Conservation (phyloP, 352 stramenopile genomes). For the Phytopythium sindhum region DNA sequence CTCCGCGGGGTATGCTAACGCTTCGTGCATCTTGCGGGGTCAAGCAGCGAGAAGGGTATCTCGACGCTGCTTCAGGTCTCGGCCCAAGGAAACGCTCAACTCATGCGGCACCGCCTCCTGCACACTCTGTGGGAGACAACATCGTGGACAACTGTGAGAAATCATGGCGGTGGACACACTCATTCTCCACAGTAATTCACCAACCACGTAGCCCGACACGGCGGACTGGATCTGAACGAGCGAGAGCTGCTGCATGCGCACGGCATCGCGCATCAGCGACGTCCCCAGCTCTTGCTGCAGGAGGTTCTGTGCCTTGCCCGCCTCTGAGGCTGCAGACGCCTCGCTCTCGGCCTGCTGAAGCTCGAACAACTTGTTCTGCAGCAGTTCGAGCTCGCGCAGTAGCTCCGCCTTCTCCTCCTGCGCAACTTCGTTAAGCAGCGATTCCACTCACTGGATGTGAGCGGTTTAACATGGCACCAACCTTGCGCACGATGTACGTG, state of each 20-base stretch:
- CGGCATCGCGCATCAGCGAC: conserved; percentile 16
- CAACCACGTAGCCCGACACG: conserved; percentile 10
- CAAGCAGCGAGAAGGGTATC: conserved; percentile 18
- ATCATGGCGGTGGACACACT: background rate
- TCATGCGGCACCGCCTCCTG: conserved; percentile 20
- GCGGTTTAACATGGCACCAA: conserved; percentile 1
- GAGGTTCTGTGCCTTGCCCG: conserved; percentile 7
- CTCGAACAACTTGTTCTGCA: conserved; percentile 11
- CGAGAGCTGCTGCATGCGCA: background rate
- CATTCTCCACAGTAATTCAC: background rate
- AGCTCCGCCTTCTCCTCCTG: conserved; percentile 29
- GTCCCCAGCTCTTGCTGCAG: conserved; percentile 13
- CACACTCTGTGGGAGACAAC: background rate
- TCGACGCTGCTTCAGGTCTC: conserved; percentile 24
- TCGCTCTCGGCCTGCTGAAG: background rate
- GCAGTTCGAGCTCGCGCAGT: conserved; percentile 17
- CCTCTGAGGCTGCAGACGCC: background rate
- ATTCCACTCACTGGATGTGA: conserved; percentile 1
- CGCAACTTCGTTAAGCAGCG: background rate
- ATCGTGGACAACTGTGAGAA: no score
- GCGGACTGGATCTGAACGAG: conserved; percentile 11
- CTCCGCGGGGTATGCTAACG: conserved; percentile 32
- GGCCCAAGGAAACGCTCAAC: conserved; percentile 36
- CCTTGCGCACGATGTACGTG: conserved; percentile 21
- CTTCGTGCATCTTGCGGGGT: conserved; percentile 11